Conservation (phyloP, 1,284 basidiomycete genomes). For the Cryptococcus sp. region DNA sequence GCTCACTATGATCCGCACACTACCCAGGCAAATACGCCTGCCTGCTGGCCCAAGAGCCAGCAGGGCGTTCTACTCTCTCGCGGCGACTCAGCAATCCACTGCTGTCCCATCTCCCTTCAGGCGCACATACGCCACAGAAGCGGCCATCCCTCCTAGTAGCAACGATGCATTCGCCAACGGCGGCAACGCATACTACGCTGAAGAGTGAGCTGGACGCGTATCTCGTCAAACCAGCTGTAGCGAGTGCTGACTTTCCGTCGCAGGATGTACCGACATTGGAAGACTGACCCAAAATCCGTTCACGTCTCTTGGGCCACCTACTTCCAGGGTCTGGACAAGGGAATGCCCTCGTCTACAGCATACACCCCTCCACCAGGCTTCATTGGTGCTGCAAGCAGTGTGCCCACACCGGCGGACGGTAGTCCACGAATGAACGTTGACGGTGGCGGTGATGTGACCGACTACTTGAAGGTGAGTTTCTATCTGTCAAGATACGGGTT, state of each 20-base stretch:
- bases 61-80: constrained; percentile 7
- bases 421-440: constrained; percentile 75
- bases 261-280: constrained; percentile 87
- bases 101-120: constrained; percentile 4
- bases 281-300: constrained; percentile 85
- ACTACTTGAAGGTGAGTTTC: constrained; percentile 82
- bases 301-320: constrained; percentile 95
- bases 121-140: constrained; percentile 41
- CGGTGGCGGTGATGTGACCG: constrained; percentile 73
- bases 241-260: neutral
- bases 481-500: neutral
- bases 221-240: no score
- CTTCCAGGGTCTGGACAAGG: constrained; percentile 90
- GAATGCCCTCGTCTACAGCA: constrained; percentile 76
- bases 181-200: constrained; percentile 91
- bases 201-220: constrained; percentile 60
- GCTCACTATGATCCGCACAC: constrained; percentile 32
- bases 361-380: constrained; percentile 78
- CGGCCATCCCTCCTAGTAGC: constrained; percentile 48
- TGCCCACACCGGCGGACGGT: constrained; percentile 70
- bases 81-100: neutral
- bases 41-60: constrained; percentile 15
- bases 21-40: constrained; percentile 27
- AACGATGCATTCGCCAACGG: constrained; percentile 76
- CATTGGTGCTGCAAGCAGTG: constrained; percentile 58